Evolutionary conservation across 1,284 basidiomycete genomes (phyloP).

Genomic region (Tausonia pullulans): DNA sequence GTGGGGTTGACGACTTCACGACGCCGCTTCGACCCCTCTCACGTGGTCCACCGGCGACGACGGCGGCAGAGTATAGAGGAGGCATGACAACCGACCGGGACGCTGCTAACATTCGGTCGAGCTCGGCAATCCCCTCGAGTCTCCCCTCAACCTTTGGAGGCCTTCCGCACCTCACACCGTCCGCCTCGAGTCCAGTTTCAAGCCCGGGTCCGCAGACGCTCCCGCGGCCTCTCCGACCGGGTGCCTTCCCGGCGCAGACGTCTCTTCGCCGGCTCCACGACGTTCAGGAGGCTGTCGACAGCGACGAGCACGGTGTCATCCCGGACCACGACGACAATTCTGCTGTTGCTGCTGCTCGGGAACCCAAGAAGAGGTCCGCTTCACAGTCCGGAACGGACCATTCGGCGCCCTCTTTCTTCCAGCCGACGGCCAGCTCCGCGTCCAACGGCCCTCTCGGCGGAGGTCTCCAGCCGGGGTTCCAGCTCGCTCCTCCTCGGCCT

Average conservation of each 20-base stretch:
- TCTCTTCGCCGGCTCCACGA: neutral
- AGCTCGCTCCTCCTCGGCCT: neutral
- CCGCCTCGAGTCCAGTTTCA: constrained; percentile 13
- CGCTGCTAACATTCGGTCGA: neutral
- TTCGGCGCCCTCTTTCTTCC: neutral
- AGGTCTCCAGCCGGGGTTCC: constrained; percentile 7
- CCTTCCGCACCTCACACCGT: constrained; percentile 14
- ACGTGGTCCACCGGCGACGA: constrained; percentile 1
- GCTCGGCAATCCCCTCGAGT: neutral
- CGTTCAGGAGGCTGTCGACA: neutral
- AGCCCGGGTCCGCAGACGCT: constrained; percentile 12
- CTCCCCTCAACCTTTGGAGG: neutral
- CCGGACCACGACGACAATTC: neutral
- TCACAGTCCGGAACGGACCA: neutral
- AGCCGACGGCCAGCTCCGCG: too few species aligned
- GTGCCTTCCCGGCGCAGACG: neutral
- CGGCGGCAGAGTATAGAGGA: neutral
- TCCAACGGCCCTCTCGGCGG: too few species aligned
- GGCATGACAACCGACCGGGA: neutral
- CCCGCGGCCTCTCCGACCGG: neutral
- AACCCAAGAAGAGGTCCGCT: neutral
- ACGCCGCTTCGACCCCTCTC: constrained; percentile 13
- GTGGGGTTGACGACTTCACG: constrained; percentile 4
- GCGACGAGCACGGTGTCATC: neutral
- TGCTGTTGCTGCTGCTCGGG: neutral